A percentile compares a stretch with the other conserved stretches of the same genome.
These are phyloP conservation scores for Hippophae gyantsensis DNA, from an alignment of 306 rosid species.

Conservation along the genomic window DNA sequence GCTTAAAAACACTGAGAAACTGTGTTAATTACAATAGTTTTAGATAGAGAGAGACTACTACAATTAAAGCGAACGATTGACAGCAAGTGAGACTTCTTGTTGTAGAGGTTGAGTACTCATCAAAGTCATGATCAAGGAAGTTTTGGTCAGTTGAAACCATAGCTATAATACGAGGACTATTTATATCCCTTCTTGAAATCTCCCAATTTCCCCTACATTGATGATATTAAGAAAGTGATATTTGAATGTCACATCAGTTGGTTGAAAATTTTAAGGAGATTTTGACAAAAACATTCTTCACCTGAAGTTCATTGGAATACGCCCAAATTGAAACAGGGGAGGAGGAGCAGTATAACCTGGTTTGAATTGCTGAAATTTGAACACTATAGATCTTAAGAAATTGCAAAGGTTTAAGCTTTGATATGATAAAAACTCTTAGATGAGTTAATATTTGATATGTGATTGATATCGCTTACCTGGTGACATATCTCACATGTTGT, in stretches of 20 bases:
- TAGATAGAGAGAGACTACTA: conserved; percentile 24
- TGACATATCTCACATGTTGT: conserved; percentile 92
- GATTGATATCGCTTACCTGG: conserved; percentile 42
- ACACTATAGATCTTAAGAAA: not conserved
- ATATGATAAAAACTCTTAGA: not conserved
- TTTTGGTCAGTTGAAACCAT: conserved; percentile 74
- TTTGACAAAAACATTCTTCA: conserved; percentile 5
- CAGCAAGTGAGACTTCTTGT: conserved; percentile 48
- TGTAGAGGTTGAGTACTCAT: conserved; percentile 51
- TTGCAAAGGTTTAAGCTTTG: not conserved
- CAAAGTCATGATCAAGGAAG: conserved; percentile 35
- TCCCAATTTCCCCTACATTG: conserved; percentile 91
- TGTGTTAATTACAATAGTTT: not conserved
- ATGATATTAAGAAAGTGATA: not conserved
- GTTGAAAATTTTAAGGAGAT: not conserved
- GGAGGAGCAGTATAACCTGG: conserved; percentile 93
- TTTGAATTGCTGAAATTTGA: conserved; percentile 55
- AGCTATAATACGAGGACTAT: conserved; percentile 60
- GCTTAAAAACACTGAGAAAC: no score
- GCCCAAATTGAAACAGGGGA: conserved; percentile 74
- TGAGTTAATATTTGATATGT: no score
- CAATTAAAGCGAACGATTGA: conserved; percentile 52
- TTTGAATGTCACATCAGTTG: conserved; percentile 1
- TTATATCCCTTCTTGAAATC: conserved; percentile 62
- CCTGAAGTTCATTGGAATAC: conserved; percentile 95